Conservation (phyloP, 805 yeast genomes). For the Wickerhamomyces xylosicus region DNA sequence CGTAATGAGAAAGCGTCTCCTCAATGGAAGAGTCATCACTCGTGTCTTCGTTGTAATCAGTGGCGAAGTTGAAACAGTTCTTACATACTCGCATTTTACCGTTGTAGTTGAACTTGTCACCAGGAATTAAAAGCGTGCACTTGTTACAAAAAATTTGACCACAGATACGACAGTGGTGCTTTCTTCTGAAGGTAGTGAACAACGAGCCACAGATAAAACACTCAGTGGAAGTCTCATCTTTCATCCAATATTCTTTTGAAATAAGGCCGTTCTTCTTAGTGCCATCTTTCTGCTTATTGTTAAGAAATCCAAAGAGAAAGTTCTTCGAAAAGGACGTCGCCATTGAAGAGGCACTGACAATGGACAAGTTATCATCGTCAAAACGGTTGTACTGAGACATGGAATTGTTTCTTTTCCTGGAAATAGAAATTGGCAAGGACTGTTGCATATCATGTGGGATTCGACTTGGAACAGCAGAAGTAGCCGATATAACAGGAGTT, state of each 20-base stretch:
- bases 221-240: slow-evolving; percentile 83
- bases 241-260: slow-evolving; percentile 85
- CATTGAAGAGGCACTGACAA: slow-evolving; percentile 29
- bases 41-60: slow-evolving; percentile 64
- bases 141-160: slow-evolving; percentile 89
- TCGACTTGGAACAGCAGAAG: slow-evolving; percentile 7
- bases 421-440: slow-evolving; percentile 13
- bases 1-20: slow-evolving; percentile 17
- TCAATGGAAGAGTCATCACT: slow-evolving; percentile 49
- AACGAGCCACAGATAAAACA: slow-evolving; percentile 76
- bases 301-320: slow-evolving; percentile 31
- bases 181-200: slow-evolving; percentile 79
- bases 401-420: slow-evolving; percentile 7
- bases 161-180: slow-evolving; percentile 92
- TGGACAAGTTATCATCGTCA: slow-evolving; percentile 25
- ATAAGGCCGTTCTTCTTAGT: slow-evolving; percentile 18
- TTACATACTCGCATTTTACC: slow-evolving; percentile 73
- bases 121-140: slow-evolving; percentile 67
- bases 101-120: slow-evolving; percentile 48
- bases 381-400: slow-evolving; percentile 12
- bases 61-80: slow-evolving; percentile 53
- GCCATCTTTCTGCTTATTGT: slow-evolving; percentile 19
- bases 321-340: slow-evolving; percentile 32
- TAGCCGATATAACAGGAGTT: slow-evolving; percentile 5
- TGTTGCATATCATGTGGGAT: slow-evolving; percentile 3